These are phyloP conservation scores for Rubus idaeus DNA, from an alignment of 306 rosid species.

Conservation along the genomic window DNA sequence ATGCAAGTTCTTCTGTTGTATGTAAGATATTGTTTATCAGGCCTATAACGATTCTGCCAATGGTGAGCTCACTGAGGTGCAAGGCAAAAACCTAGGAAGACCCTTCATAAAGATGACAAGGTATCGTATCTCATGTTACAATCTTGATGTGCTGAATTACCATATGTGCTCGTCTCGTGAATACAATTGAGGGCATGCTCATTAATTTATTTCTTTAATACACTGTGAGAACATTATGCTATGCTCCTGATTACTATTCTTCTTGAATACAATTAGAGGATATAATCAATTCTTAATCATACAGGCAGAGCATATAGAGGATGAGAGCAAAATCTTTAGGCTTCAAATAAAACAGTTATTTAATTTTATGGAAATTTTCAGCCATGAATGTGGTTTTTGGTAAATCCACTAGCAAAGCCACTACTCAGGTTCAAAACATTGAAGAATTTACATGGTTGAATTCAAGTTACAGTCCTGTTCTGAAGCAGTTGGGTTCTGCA, in stretches of 20 bases:
- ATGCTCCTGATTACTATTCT: not conserved
- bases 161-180: not conserved
- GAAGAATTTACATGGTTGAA: slow-evolving; percentile 96
- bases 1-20: not conserved
- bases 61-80: not conserved
- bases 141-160: not conserved
- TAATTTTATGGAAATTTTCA: no score
- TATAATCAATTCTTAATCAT: not conserved
- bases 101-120: not conserved
- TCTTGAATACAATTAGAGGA: not conserved
- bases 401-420: slow-evolving; percentile 73
- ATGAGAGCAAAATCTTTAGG: no score
- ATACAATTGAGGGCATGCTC: not conserved
- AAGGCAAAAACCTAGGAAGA: not conserved
- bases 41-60: not conserved
- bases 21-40: not conserved
- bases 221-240: not conserved
- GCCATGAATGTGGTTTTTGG: slow-evolving; percentile 99
- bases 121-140: not conserved
- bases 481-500: slow-evolving; percentile 80
- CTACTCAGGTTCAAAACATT: slow-evolving; percentile 79
- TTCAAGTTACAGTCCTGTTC: slow-evolving; percentile 95
- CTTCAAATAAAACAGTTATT: no score
- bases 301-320: no score
- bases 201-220: not conserved